Evolutionary conservation across 371 early-diverging fungal genomes (phyloP), one percentile per base, ranked within the genome.

Genomic region (Rhizopus microsporus): DNA sequence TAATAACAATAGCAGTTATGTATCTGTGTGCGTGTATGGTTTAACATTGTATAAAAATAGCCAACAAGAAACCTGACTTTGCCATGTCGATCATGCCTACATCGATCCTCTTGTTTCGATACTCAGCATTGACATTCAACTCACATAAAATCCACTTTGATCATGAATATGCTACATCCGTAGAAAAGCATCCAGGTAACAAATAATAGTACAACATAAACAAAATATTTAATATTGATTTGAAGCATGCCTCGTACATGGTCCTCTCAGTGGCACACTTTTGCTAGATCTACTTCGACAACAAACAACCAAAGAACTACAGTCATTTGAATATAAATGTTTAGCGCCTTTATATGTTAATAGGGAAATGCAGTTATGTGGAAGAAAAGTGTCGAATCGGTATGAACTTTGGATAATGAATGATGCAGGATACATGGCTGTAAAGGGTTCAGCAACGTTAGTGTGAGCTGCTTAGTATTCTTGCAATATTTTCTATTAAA

Each of bases 61-160:
- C 71, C 8, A 72, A 70, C 7, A 81, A 75, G 56, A 57, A 58
- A 37, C 81, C 86, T 3, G 87, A 87, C 39, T 87, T 89, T 67
- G 52, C 67, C 5, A 60, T 61, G 32, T 63, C 54, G 0, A 53
- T 91, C 9, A 66, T 57, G 1, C 15, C 70, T 91, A 39, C 92
- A 93, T 72, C 73, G 92, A 30, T 93, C 86, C 70, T 91, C n/a
- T 71, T 92, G 35, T 93, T 93, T 72, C 72, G 92, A 30, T 93
- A 86, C 69, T 91, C 91, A 15, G 92, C 93, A 23, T 55, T 93
- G 61, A 88, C 90, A 3, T 93, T 86, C 69, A 93, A 93, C 65
- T 83, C 84, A 49, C 92, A 93, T 62, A 79, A 80, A 45, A 91
- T 93, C 50, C 93, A 93, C 65, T 93, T 87, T 68, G 90, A 93